Base-by-base conservation (phyloP, 2,329 filamentous ascomycete species). In the Talaromyces piceae region DNA sequence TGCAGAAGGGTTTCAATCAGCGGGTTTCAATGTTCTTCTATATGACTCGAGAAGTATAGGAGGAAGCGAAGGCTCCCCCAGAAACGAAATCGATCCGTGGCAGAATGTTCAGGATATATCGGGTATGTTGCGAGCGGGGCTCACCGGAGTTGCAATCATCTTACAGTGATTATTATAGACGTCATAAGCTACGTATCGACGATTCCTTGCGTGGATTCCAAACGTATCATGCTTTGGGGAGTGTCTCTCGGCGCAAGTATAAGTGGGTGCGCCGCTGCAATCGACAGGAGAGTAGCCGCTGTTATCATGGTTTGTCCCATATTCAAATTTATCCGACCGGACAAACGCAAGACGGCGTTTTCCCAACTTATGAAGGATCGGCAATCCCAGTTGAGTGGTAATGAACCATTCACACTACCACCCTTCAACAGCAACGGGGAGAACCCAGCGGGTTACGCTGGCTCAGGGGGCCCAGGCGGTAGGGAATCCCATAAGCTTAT, bases 351-450 rank as follows among this genome's bases (percentile, higher is more conserved):
- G 39, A 33, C 33, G 30, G 30, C 50, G 2, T 54, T 73, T 1
- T 56, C 59, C 1, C 63, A 67, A 28, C 43, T 55, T 9, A 63
- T 68, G 39, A 54, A 63, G 47, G 72, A 75, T 54, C 66, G 73
- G 3, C 65, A 69, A 53, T 71, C 69, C 0, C 69, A 67, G 47
- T 18, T 67, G 1, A 49, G 45, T 0, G 73, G 73, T 7, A 74
- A 75, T 52, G 50, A 56, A 27, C 63, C 72, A 0, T 61, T 69
- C 47, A 64, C 59, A 41, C 49, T 76, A 1, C 66, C 69, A 3
- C 28, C 28, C n/a, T 30, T 30, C 28, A 30, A 30, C 28, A 30
- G 28, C 28, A 30, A 30, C 3, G 28, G 28, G n/a, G 28, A 30
- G 28, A 30, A 30, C 28, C 28, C 28, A 30, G 28, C 28, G 28